Conservation (phyloP, 805 yeast species). For the Debaryomyces tyrocola region DNA sequence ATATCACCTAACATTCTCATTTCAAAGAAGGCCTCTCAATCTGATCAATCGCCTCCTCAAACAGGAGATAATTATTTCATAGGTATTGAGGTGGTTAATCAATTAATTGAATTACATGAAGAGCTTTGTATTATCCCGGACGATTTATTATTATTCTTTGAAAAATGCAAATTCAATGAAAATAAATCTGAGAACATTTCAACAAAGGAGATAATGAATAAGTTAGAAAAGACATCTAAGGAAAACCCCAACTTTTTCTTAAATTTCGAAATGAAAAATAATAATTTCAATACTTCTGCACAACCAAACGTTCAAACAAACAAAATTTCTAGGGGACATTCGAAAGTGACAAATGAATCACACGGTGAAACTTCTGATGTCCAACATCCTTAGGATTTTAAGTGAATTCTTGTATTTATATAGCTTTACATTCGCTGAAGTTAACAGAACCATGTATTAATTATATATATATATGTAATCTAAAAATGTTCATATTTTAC, state of each 20-base stretch:
- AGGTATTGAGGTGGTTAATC: conserved; percentile 88
- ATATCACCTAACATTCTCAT: conserved; percentile 88
- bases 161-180: conserved; percentile 40
- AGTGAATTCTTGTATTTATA: too few relatives aligned
- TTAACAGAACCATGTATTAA: too few relatives aligned
- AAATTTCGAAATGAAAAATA: conserved; percentile 10
- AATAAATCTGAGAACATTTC: conserved; percentile 18
- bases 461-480: too few relatives aligned
- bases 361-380: conserved; percentile 30
- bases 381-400: background rate
- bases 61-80: conserved; percentile 74
- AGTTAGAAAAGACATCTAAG: conserved; percentile 30
- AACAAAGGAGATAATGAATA: conserved; percentile 38
- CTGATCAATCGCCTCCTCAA: conserved; percentile 20
- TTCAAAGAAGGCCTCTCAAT: conserved; percentile 42
- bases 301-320: conserved; percentile 23
- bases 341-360: conserved; percentile 25
- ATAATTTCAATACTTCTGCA: background rate
- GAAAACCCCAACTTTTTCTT: conserved; percentile 32
- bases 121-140: conserved; percentile 75
- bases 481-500: too few relatives aligned
- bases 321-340: conserved; percentile 31
- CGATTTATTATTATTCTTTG: conserved; percentile 54
- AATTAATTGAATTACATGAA: conserved; percentile 77
- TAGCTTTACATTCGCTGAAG: too few relatives aligned